Percentiles rank a stretch among this genome's conserved stretches.
Evolutionary conservation across 2,329 filamentous ascomycete genomes (phyloP).

Genomic region (Colletotrichum sp.): DNA sequence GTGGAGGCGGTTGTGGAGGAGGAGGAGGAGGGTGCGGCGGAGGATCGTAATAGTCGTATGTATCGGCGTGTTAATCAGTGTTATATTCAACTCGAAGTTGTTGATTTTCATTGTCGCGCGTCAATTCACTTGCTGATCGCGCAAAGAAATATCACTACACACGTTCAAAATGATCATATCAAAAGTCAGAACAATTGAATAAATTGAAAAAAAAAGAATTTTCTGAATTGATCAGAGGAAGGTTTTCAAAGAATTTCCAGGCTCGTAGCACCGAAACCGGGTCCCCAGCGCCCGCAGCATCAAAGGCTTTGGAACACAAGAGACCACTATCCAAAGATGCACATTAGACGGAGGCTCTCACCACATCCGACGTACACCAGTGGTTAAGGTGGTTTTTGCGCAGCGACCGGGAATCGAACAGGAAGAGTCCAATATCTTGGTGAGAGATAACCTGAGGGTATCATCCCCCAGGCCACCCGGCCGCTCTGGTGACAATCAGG

Average conservation of each 20-base stretch:
- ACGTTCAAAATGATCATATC: fast-evolving
- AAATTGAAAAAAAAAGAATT: not conserved
- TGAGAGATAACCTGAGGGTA: not conserved
- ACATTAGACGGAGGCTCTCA: no score
- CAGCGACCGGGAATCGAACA: not conserved
- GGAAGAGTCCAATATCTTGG: not conserved
- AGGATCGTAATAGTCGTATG: not conserved
- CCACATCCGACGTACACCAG: no score
- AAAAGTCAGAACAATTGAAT: not conserved
- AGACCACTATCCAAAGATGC: not conserved
- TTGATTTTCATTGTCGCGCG: no score
- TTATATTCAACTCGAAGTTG: not conserved
- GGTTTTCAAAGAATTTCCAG: not conserved
- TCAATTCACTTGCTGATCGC: not conserved
- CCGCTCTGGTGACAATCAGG: not conserved
- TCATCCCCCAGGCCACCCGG: not conserved
- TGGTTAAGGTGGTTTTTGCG: not conserved
- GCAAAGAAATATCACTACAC: not conserved
- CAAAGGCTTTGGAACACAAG: not conserved
- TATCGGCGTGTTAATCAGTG: not conserved
- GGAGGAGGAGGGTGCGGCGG: not conserved
- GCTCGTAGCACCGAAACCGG: not conserved
- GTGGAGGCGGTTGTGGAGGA: not conserved
- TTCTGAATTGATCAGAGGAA: not conserved
- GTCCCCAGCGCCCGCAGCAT: not conserved